These are phyloP conservation scores for Naganishia liquefaciens DNA, from an alignment of 1,284 basidiomycete genomes.

Conservation along the genomic window DNA sequence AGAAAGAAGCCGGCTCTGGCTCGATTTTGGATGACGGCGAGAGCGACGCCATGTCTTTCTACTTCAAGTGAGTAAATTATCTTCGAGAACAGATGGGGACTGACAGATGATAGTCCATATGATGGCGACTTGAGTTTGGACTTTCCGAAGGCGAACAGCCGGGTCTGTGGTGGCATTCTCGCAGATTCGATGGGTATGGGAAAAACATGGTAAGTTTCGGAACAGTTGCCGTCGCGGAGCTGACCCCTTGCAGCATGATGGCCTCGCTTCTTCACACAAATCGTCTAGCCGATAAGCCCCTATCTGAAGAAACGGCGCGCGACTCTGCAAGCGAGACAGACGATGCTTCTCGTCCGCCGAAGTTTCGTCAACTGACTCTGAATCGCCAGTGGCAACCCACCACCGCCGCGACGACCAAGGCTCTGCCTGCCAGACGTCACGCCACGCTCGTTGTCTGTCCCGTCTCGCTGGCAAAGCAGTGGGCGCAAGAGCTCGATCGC, in stretches of 20 bases:
- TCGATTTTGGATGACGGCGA: conserved; percentile 45
- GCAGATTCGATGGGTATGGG: conserved; percentile 70
- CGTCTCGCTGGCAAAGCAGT: conserved; percentile 85
- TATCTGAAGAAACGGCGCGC: conserved; percentile 51
- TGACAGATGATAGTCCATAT: conserved; percentile 64
- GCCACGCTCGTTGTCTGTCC: conserved; percentile 92
- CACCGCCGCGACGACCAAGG: conserved; percentile 32
- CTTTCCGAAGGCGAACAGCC: conserved; percentile 79
- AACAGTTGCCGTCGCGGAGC: not conserved
- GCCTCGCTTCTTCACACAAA: conserved; percentile 86
- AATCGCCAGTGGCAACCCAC: conserved; percentile 52
- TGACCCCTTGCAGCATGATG: conserved; percentile 69
- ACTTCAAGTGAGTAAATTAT: conserved; percentile 57
- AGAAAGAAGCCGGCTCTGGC: conserved; percentile 41
- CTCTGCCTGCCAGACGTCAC: conserved; percentile 39
- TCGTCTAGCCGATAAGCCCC: conserved; percentile 53
- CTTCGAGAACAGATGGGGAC: conserved; percentile 34
- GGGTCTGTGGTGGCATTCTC: conserved; percentile 65
- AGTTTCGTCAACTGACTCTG: conserved; percentile 52
- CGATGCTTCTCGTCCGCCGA: conserved; percentile 43
- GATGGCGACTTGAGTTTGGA: conserved; percentile 90
- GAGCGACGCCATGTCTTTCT: conserved; percentile 58
- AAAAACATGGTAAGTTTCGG: conserved; percentile 64
- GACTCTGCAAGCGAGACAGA: conserved; percentile 35
- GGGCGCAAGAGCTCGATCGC: conserved; percentile 78